Conservation (phyloP, 2,329 filamentous ascomycete genomes). For the Leptographium wingfieldii region DNA sequence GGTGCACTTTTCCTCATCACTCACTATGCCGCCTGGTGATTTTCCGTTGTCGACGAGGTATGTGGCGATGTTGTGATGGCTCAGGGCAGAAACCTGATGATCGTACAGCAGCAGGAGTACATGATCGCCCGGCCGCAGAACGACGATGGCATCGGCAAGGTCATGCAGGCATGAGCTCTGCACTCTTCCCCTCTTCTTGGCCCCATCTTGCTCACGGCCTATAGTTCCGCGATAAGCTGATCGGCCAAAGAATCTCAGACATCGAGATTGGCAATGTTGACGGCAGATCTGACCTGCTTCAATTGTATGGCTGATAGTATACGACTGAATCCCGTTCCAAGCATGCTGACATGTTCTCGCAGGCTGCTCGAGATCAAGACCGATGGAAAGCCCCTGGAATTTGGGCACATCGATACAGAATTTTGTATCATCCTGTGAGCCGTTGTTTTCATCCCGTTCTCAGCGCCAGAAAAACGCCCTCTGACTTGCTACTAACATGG, state of each 20-base stretch:
- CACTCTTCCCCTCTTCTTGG: background rate
- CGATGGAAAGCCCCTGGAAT: background rate
- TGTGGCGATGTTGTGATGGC: background rate
- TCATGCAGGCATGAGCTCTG: slow-evolving; percentile 28
- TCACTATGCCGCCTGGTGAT: too few species aligned
- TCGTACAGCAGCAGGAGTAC: slow-evolving; percentile 16
- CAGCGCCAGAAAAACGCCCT: too few species aligned
- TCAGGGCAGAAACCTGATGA: slow-evolving; percentile 28
- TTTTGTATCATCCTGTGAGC: background rate
- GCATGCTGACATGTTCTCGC: too few species aligned
- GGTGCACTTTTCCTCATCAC: too few species aligned
- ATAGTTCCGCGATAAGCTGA: background rate
- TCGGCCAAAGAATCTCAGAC: background rate
- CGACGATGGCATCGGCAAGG: slow-evolving; percentile 37
- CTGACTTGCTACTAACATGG: background rate
- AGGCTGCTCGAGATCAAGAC: background rate
- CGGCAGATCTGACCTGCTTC: background rate
- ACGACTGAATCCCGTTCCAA: too few species aligned
- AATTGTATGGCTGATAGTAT: background rate
- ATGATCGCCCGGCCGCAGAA: slow-evolving; percentile 40
- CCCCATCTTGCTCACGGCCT: background rate
- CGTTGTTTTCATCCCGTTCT: background rate
- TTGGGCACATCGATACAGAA: background rate
- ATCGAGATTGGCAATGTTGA: background rate
- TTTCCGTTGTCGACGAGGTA: background rate